Evolutionary conservation across 169 alveolate species (phyloP), one percentile per base, ranked within the genome.

Genomic region (Babesia ovata): DNA sequence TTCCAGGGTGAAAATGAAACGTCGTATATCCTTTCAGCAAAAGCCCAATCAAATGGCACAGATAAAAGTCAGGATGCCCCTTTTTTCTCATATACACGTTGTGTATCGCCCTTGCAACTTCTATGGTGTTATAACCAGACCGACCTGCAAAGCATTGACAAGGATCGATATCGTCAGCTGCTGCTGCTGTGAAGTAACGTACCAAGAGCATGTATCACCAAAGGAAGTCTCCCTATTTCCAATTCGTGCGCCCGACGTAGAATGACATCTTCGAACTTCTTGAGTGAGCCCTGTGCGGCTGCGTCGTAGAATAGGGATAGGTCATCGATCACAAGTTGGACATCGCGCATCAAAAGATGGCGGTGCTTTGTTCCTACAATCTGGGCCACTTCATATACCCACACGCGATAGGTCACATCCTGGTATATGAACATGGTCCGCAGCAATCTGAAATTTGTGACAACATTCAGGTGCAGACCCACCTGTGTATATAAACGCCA

Each of bases 231-330:
- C 63, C 76, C 61, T 13, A 89, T 60, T 71, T 89, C 93, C 16
- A 89, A 62, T 59, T 89, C 92, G 53, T 85, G 79, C 22, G 85
- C 86, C 42, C 93, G 83, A 36, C 58, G 70, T 19, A 86, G 52
- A 28, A 89, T 69, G 4, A 88, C 61, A 57, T 82, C 85, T 42
- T 89, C 90, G 62, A 89, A 85, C 46, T 79, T 77, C 54, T 46
- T 62, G 44, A 89, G 81, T 2, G 75, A 84, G 49, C 89, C 54
- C 60, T 89, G 93, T 42, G 91, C 91, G 36, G 86, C 87, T 45
- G 91, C 90, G 67, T 89, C 93, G 54, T 89, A 89, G 75, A 89
- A 89, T 22, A 89, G 76, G 0, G 93, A 88, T 24, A 89, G 86
- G 65, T 89, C 93, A 39, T 89, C 93, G 45, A 89, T 71, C 26